Evolutionary conservation across 768 basidiomycete species (phyloP), one percentile per base, ranked within the genome.

Genomic region (Hysterangium stoloniferum): DNA sequence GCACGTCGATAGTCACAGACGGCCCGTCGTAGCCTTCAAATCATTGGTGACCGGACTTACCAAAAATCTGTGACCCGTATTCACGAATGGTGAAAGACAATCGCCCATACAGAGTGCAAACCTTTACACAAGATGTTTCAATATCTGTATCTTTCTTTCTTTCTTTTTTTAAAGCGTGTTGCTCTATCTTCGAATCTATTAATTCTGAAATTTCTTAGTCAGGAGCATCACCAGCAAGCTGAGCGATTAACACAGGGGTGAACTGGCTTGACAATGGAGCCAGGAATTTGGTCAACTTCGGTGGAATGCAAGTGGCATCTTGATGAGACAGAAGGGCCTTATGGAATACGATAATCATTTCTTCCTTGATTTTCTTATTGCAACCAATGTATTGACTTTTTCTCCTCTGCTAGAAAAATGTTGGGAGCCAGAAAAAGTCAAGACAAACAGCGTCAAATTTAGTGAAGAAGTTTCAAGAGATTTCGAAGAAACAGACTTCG

Each of bases 311-410:
- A 75, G 9, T 95, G 93, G 93, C 70, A 83, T 28, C 65, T 95
- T 38, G 93, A 95, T 55, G 92, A 94, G 59, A 93, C 91, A 1
- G 93, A 96, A 59, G 93, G 92, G 1, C 92, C 91, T 1, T 76
- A 87, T 58, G 78, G 92, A 41, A 85, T 88, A 47, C 72, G 92
- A 90, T 90, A 58, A n/a, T n/a, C 20, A 22, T 28, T 4, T n/a
- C 34, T 24, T 31, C 27, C 35, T 44, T 17, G 12, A 20, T 32
- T 12, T 5, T 19, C 5, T 17, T 15, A 33, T 20, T 34, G n/a
- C n/a, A n/a, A n/a, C n/a, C n/a, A n/a, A n/a, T n/a, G n/a, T n/a
- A n/a, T n/a, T n/a, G n/a, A n/a, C 48, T 25, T 15, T 6, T 15
- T n/a, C 36, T 50, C 6, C 29, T 20, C 24, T 52, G 1, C 44